These are phyloP conservation scores for Pichia norvegensis DNA, from an alignment of 1,139 yeast species.

Conservation along the genomic window DNA sequence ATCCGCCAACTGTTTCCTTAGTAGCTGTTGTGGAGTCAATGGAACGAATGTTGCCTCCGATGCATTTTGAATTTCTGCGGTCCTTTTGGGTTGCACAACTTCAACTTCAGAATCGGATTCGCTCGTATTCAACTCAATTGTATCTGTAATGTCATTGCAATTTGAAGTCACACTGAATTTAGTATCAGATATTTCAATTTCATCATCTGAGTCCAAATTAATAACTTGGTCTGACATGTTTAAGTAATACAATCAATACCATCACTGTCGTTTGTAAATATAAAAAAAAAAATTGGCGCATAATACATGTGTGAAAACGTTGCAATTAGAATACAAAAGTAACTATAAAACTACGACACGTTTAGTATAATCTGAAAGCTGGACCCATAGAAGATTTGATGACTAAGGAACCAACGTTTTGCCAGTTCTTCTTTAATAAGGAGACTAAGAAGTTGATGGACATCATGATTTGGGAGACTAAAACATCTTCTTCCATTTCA, in stretches of 20 bases:
- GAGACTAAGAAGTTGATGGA: conserved; percentile 99
- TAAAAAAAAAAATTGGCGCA: neutral
- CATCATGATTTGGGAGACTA: conserved; percentile 98
- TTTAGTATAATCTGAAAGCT: conserved; percentile 96
- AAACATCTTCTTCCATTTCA: conserved; percentile 94
- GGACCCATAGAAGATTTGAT: conserved; percentile 99
- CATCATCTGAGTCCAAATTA: conserved; percentile 8
- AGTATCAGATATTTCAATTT: neutral
- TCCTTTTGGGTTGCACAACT: too few species aligned
- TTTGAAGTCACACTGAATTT: too few species aligned
- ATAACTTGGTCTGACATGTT: conserved; percentile 3
- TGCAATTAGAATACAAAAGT: neutral
- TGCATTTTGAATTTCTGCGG: too few species aligned
- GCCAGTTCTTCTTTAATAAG: conserved; percentile 99
- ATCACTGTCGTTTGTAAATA: neutral
- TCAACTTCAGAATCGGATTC: neutral
- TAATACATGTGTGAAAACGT: conserved; percentile 1
- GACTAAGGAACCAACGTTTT: conserved; percentile 98
- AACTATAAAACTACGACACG: conserved; percentile 4
- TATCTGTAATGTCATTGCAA: neutral
- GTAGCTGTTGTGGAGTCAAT: conserved; percentile 8
- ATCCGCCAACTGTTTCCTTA: conserved; percentile 16
- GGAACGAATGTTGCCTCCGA: neutral
- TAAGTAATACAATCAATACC: too few species aligned
- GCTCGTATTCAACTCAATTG: conserved; percentile 2